phyloP scores from a whole-genome alignment of 2,329 filamentous ascomycete genomes.

The Microcyclosporella mali region DNA sequence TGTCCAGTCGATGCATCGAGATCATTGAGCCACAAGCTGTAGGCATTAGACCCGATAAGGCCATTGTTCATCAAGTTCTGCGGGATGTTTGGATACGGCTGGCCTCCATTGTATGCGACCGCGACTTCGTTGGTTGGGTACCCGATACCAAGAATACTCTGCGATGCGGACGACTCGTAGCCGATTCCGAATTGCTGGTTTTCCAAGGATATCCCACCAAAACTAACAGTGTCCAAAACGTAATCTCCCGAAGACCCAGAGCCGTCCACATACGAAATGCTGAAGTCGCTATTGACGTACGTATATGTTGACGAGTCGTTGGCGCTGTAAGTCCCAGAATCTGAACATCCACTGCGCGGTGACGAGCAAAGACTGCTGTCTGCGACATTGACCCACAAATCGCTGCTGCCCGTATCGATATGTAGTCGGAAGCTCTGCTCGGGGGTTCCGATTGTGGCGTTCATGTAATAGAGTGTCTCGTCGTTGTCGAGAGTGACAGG shows the following conservation, averaged over 20 bases:
- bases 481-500: conserved; percentile 50
- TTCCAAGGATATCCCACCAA: conserved; percentile 50
- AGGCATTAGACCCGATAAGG: conserved; percentile 57
- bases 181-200: conserved; percentile 68
- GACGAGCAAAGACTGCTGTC: conserved; percentile 54
- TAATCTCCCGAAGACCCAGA: conserved; percentile 74
- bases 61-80: conserved; percentile 58
- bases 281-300: conserved; percentile 70
- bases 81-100: conserved; percentile 56
- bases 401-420: conserved; percentile 58
- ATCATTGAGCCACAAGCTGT: conserved; percentile 61
- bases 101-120: conserved; percentile 49
- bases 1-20: conserved; percentile 58
- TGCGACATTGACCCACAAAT: conserved; percentile 61
- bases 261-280: conserved; percentile 82
- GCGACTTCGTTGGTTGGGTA: conserved; percentile 74
- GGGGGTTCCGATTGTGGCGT: conserved; percentile 53
- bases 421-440: conserved; percentile 50
- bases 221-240: conserved; percentile 62
- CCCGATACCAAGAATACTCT: conserved; percentile 81
- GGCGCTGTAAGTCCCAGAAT: conserved; percentile 61
- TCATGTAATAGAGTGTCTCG: conserved; percentile 55
- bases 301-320: conserved; percentile 70
- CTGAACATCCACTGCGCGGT: conserved; percentile 45
- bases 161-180: conserved; percentile 51